Percentiles rank a stretch among this genome's conserved stretches.
phyloP scores from a whole-genome alignment of 768 basidiomycete species.

The Naematelia encephala region DNA sequence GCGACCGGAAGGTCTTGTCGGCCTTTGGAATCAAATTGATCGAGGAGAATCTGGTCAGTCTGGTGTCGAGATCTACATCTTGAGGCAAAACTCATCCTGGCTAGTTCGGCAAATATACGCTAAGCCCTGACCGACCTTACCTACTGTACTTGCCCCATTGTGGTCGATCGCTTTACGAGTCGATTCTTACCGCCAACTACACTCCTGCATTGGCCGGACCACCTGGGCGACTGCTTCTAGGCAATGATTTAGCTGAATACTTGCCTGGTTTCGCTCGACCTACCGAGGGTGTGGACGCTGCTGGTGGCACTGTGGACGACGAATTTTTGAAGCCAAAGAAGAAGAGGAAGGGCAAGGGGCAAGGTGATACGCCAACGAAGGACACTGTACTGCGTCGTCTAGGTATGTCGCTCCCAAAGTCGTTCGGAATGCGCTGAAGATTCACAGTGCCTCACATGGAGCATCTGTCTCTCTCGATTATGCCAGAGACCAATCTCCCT shows the following conservation, averaged over 20 bases:
- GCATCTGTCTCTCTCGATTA: slow-evolving; percentile 7
- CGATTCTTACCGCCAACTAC: slow-evolving; percentile 26
- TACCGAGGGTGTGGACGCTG: background rate
- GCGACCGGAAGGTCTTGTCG: slow-evolving; percentile 20
- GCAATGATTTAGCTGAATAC: slow-evolving; percentile 40
- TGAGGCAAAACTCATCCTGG: background rate
- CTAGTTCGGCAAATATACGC: slow-evolving; percentile 27
- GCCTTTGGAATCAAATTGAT: slow-evolving; percentile 12
- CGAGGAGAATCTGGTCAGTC: slow-evolving; percentile 35
- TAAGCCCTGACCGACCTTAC: slow-evolving; percentile 18
- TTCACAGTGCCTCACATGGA: slow-evolving; percentile 31
- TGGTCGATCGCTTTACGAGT: slow-evolving; percentile 34
- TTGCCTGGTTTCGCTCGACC: slow-evolving; percentile 18
- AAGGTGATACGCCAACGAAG: slow-evolving; percentile 1
- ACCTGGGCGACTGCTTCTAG: slow-evolving; percentile 23
- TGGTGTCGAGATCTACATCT: too few relatives aligned
- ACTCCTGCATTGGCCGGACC: slow-evolving; percentile 7
- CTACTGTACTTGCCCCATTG: slow-evolving; percentile 43
- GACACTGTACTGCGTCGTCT: slow-evolving; percentile 35
- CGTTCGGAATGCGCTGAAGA: slow-evolving; percentile 1
- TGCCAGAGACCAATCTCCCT: slow-evolving; percentile 39
- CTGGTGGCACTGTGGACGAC: background rate
- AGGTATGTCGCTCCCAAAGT: slow-evolving; percentile 18
- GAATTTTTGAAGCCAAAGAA: slow-evolving; percentile 38
- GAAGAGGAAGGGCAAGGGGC: slow-evolving; percentile 31